Conservation (phyloP, 2,329 filamentous ascomycete species). For the Tolypocladium amazonense region DNA sequence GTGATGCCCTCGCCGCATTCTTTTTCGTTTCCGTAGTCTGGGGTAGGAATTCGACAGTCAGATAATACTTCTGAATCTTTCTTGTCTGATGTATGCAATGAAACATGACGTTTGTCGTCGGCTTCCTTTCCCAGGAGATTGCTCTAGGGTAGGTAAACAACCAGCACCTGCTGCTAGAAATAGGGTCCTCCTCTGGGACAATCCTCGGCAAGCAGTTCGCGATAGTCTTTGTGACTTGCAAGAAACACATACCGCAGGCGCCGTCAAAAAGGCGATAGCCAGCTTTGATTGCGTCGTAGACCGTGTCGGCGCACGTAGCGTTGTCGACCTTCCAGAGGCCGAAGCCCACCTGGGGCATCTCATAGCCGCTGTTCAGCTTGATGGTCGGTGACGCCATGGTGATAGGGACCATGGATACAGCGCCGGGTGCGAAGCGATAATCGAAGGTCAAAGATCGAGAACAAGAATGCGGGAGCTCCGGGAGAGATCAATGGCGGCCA, state of each 20-base stretch:
- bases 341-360: constrained; percentile 69
- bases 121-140: background rate
- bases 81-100: too few species aligned
- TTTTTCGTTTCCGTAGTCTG: background rate
- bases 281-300: constrained; percentile 64
- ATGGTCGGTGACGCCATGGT: constrained; percentile 33
- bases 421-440: background rate
- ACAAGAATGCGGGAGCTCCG: background rate
- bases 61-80: background rate
- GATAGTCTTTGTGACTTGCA: background rate
- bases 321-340: constrained; percentile 79
- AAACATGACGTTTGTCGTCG: background rate
- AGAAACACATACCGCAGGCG: constrained; percentile 23
- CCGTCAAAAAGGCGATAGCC: constrained; percentile 52
- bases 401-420: too few species aligned
- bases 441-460: too few species aligned
- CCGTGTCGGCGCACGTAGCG: constrained; percentile 59
- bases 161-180: background rate
- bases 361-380: constrained; percentile 53
- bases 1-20: constrained; percentile 13
- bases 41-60: background rate
- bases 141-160: background rate
- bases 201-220: background rate
- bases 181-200: background rate
- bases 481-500: background rate